Base-by-base conservation (phyloP, 163 green algal genomes). In the Chlorella variabilis region DNA sequence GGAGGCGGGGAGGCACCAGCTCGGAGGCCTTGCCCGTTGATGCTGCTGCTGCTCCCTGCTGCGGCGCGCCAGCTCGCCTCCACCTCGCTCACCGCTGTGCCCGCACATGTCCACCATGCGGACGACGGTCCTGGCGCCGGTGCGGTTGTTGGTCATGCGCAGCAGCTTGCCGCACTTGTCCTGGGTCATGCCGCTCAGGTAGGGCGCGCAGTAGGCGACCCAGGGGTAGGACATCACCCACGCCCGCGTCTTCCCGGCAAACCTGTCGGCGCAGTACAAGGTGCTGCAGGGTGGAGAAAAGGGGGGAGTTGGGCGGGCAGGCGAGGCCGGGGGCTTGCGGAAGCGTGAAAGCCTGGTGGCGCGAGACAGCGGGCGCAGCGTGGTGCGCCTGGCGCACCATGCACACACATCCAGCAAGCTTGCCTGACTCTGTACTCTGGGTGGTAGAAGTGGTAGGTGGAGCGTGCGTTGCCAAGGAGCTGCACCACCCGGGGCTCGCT, bases 91-190 rank as follows among this genome's bases (percentile, higher is more conserved):
- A 82, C 76, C 66, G 29, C 18, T 15, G 13, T 83, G 34, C 18
- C 77, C 77, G 38, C 77, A 83, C 77, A 67, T 36, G 66, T 83
- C 77, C 36, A 77, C 77, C 2, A 83, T 63, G 13, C 77, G 48
- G 27, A 77, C 77, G 15, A 83, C 67, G 11, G 9, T 2, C 29
- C 29, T 15, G 7, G 38, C 23, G 4, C 66, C 77, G 7, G 49
- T 71, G 49, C 65, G 36, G 29, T 38, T 48, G 66, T 77, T 83
- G 66, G 77, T 83, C 33, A 83, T 31, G 5, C 77, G 49, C 49
- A 83, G 36, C 42, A 71, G 29, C 45, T 58, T 39, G 45, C 76
- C 76, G 25, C 62, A 75, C 13, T 68, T 74, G 33, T 54, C 49
- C 31, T 65, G 45, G 6, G 31, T 49, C 61, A 82, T 82, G 45